Evolutionary conservation across 176 grass and related monocot genomes (phyloP), one percentile per base, ranked within the genome.

Genomic region (Oryza coarctata): DNA sequence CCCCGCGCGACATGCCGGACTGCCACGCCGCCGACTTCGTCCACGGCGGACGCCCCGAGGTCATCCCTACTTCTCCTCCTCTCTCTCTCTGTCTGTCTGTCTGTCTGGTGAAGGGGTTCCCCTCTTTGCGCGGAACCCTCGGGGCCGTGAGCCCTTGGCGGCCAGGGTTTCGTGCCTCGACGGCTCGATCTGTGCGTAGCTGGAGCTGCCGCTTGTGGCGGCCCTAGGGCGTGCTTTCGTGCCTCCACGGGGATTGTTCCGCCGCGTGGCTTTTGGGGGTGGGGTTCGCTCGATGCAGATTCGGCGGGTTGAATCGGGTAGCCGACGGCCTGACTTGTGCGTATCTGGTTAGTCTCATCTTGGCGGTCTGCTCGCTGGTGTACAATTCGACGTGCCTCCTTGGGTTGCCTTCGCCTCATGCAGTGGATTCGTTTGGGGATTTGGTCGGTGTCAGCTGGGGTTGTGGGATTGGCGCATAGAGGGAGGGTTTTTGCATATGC

Each of bases 31-130:
- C 26, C 44, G 70, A 66, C 70, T 79, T 71, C 72, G 82, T 26
- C 17, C 83, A 89, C 57, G 75, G 34, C 61, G 89, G 38, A 8
- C 93, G 87, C 30, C 50, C 79, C 15, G 84, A 80, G 49, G 87
- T 83, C 12, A 89, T 83, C 15, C 36, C 89, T 66, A 34, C 35
- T 13, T 0, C 29, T 38, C 28, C 68, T 29, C 49, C 34, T 44
- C 12, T 3, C 13, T 55, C 49, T 18, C 49, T 2, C n/a, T 55
- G 14, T 47, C 14, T 18, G 15, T 55, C 47, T 18, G 17, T 20
- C 17, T 55, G 6, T 55, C 50, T 0, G 0, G 9, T 23, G 3
- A 12, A 26, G 4, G 43, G 6, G 2, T 28, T 1, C 78, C 22
- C 18, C 25, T 70, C 31, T 76, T 63, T 72, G 45, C 65, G 14